phyloP scores from a whole-genome alignment of 176 grass and related monocot species.

The Rhynchospora breviuscula region DNA sequence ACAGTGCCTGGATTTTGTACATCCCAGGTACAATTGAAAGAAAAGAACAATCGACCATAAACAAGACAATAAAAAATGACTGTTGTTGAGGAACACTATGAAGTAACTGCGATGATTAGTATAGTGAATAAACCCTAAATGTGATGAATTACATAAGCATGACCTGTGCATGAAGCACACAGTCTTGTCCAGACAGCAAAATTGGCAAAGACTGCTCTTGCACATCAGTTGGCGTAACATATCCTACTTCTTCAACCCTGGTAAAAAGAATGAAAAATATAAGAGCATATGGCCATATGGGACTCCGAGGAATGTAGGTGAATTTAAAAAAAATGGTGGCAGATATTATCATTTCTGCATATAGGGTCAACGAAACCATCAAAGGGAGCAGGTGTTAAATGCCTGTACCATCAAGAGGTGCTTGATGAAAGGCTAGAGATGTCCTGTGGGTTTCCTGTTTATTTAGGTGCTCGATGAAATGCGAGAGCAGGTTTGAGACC shows the following conservation, averaged over 20 bases:
- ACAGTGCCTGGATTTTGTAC: not conserved
- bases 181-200: constrained; percentile 70
- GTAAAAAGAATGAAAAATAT: constrained; percentile 21
- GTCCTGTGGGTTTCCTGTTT: not conserved
- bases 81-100: not conserved
- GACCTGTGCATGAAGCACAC: constrained; percentile 93
- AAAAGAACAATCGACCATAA: not conserved
- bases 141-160: not conserved
- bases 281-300: not conserved
- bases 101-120: not conserved
- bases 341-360: not conserved
- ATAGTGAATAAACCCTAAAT: not conserved
- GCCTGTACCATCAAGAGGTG: not conserved
- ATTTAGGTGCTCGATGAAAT: constrained; percentile 3
- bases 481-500: too few relatives aligned
- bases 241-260: constrained; percentile 77
- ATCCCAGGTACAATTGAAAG: not conserved
- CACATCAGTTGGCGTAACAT: constrained; percentile 55
- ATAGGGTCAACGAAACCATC: not conserved
- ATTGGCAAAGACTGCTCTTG: constrained; percentile 72
- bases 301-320: not conserved
- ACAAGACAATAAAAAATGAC: not conserved
- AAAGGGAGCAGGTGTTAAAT: not conserved
- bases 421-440: constrained; percentile 10
- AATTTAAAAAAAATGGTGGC: not conserved